Evolutionary conservation across 176 grass and related monocot genomes (phyloP).

Genomic region (Carex cristatella): DNA sequence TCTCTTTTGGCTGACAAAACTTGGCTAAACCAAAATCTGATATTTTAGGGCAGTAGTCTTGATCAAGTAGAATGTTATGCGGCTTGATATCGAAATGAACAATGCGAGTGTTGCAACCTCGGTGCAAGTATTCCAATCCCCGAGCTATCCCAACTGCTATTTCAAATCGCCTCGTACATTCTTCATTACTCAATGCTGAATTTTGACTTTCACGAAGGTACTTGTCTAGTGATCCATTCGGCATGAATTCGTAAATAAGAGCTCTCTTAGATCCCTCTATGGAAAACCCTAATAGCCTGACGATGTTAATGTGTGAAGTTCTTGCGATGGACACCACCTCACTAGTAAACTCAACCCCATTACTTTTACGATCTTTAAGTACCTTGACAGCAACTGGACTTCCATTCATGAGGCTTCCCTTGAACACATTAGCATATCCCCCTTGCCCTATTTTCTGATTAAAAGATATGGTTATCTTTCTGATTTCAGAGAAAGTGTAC

Average conservation of each 20-base stretch:
- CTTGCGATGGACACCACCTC: constrained; percentile 45
- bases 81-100: constrained; percentile 34
- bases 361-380: constrained; percentile 27
- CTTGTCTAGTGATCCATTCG: constrained; percentile 39
- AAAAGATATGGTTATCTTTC: constrained; percentile 40
- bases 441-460: constrained; percentile 40
- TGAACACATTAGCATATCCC: constrained; percentile 41
- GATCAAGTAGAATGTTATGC: too few relatives aligned
- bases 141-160: constrained; percentile 38
- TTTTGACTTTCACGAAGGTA: background rate
- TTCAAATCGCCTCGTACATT: constrained; percentile 35
- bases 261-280: constrained; percentile 27
- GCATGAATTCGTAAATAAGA: constrained; percentile 46
- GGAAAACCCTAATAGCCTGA: constrained; percentile 44
- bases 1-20: too few relatives aligned
- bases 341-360: constrained; percentile 37
- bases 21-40: too few relatives aligned
- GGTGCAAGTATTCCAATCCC: constrained; percentile 52
- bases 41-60: too few relatives aligned
- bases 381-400: constrained; percentile 51
- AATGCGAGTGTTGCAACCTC: constrained; percentile 42
- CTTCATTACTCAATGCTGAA: background rate
- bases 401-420: too few relatives aligned
- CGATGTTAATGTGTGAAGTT: constrained; percentile 49
- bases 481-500: constrained; percentile 39